Conservation (phyloP, 345 rosid species). For the Brassica cretica region DNA sequence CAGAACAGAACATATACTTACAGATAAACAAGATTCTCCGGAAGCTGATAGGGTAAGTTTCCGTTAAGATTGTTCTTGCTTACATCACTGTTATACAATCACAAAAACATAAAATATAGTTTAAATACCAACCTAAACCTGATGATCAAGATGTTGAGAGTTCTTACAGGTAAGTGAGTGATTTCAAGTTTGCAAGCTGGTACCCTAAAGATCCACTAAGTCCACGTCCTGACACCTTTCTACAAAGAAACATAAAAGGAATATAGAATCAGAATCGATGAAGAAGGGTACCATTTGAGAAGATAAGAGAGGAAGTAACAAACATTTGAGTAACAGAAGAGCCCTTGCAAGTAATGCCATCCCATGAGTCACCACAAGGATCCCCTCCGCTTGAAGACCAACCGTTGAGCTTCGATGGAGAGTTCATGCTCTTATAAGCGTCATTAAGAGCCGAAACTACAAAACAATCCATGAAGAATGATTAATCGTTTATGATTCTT, state of each 20-base stretch:
- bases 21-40: constrained; percentile 66
- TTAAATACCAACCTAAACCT: constrained; percentile 2
- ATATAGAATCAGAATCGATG: background rate
- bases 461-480: background rate
- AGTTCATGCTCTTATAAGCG: constrained; percentile 75
- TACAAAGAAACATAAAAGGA: constrained; percentile 39
- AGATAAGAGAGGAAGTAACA: constrained; percentile 8
- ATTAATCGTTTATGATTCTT: background rate
- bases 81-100: constrained; percentile 73
- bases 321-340: constrained; percentile 82
- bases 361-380: constrained; percentile 87
- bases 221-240: constrained; percentile 70
- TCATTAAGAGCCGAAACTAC: constrained; percentile 85
- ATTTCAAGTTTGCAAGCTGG: constrained; percentile 75
- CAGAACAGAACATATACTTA: constrained; percentile 40
- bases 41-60: constrained; percentile 91
- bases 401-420: constrained; percentile 65
- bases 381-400: constrained; percentile 86
- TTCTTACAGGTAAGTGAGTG: constrained; percentile 80
- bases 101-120: constrained; percentile 41
- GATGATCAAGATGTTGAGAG: constrained; percentile 25
- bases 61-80: constrained; percentile 83
- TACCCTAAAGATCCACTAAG: constrained; percentile 84
- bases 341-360: constrained; percentile 83
- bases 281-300: background rate